A percentile compares a stretch with the other conserved stretches of the same genome.
phyloP scores from a whole-genome alignment of 768 basidiomycete genomes.

The Suillus hirtellus region DNA sequence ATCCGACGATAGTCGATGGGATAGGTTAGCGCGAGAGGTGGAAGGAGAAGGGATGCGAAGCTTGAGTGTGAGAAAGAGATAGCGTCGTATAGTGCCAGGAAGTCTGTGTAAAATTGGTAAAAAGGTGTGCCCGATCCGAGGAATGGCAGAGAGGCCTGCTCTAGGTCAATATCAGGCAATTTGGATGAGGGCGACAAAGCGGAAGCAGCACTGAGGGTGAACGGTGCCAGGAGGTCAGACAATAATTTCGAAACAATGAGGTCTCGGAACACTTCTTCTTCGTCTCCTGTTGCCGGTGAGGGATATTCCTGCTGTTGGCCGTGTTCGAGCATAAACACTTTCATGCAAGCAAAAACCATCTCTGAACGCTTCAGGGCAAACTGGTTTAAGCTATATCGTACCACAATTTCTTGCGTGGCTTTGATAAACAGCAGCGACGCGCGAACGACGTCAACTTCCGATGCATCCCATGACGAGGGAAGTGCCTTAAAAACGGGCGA shows the following conservation, averaged over 20 bases:
- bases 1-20: slow-evolving; percentile 80
- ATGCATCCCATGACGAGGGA: slow-evolving; percentile 73
- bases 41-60: slow-evolving; percentile 75
- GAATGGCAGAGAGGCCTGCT: slow-evolving; percentile 54
- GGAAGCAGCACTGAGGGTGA: slow-evolving; percentile 33
- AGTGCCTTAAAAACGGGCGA: slow-evolving; percentile 67
- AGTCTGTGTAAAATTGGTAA: slow-evolving; percentile 92
- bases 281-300: slow-evolving; percentile 25
- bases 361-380: slow-evolving; percentile 31
- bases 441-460: slow-evolving; percentile 76
- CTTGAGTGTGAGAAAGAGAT: slow-evolving; percentile 82
- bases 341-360: slow-evolving; percentile 80
- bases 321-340: slow-evolving; percentile 95
- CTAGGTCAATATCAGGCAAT: slow-evolving; percentile 35
- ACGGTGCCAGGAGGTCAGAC: slow-evolving; percentile 58
- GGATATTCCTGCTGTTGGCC: slow-evolving; percentile 42
- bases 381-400: slow-evolving; percentile 38
- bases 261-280: slow-evolving; percentile 83
- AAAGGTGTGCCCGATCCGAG: slow-evolving; percentile 76
- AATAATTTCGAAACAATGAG: slow-evolving; percentile 57
- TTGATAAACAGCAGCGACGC: slow-evolving; percentile 64
- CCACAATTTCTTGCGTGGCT: slow-evolving; percentile 47
- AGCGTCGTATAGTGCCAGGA: slow-evolving; percentile 86
- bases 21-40: slow-evolving; percentile 76
- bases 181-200: slow-evolving; percentile 6